Conservation (phyloP, 2,329 filamentous ascomycete species). For the Lomentospora prolificans region DNA sequence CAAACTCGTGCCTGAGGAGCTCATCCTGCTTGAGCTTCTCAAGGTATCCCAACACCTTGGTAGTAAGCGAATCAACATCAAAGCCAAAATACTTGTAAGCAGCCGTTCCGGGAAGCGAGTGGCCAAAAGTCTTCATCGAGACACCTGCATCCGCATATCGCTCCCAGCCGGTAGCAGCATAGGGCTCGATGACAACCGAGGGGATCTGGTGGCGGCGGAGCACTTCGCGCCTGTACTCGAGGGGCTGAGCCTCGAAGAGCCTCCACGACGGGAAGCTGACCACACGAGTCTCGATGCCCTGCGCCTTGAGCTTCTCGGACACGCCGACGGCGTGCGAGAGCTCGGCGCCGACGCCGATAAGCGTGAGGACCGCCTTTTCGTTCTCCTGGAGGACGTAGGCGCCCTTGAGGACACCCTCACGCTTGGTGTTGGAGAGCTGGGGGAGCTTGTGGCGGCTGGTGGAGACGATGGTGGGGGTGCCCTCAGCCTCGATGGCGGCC, state of each 20-base stretch:
- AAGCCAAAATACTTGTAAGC: constrained; percentile 49
- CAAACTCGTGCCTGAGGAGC: constrained; percentile 9
- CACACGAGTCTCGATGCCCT: constrained; percentile 26
- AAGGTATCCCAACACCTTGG: constrained; percentile 3
- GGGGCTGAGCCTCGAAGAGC: constrained; percentile 30
- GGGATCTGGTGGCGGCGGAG: constrained; percentile 33
- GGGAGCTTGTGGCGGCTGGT: constrained; percentile 33
- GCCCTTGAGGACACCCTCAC: constrained; percentile 31
- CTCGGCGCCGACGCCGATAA: constrained; percentile 29
- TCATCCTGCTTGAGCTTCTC: constrained; percentile 6
- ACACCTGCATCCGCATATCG: constrained; percentile 47
- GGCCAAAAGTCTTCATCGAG: constrained; percentile 44
- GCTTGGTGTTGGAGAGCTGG: constrained; percentile 27
- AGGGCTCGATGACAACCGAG: constrained; percentile 50
- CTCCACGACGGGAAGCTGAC: constrained; percentile 36
- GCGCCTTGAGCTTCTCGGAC: constrained; percentile 24
- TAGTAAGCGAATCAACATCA: constrained; percentile 20
- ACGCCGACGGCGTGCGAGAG: constrained; percentile 27
- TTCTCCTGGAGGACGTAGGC: constrained; percentile 36
- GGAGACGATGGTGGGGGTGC: constrained; percentile 37
- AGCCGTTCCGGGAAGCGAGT: constrained; percentile 42
- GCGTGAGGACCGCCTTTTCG: constrained; percentile 31
- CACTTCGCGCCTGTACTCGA: constrained; percentile 32
- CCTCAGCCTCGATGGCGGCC: constrained; percentile 30
- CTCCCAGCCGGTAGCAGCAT: constrained; percentile 48